Evolutionary conservation across 192 early-diverging fungal genomes (phyloP).

Genomic region (Coemansia sp.): DNA sequence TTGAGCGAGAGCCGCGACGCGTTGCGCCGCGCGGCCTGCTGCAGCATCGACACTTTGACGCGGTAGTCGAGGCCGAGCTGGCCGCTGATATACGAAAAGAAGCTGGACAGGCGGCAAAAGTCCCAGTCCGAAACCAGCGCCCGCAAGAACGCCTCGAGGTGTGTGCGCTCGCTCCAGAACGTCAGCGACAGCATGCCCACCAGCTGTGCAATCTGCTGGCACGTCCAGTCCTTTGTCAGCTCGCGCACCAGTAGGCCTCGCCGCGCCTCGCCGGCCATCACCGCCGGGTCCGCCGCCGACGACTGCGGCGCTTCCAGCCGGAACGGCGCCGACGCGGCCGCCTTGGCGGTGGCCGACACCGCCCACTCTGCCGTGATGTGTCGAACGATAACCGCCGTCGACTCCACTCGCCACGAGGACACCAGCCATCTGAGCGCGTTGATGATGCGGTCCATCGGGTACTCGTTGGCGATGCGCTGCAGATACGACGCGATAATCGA

Average conservation of each 20-base stretch:
- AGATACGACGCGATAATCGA: slow-evolving; percentile 64
- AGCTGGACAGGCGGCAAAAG: slow-evolving; percentile 60
- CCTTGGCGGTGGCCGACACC: slow-evolving; percentile 35
- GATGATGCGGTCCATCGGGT: slow-evolving; percentile 66
- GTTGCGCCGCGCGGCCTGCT: slow-evolving; percentile 50
- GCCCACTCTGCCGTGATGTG: slow-evolving; percentile 70
- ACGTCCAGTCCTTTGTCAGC: slow-evolving; percentile 53
- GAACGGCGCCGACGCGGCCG: slow-evolving; percentile 23
- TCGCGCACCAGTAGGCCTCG: slow-evolving; percentile 52
- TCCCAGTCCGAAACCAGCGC: slow-evolving; percentile 60
- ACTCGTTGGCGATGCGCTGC: slow-evolving; percentile 72
- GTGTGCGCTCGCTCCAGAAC: slow-evolving; percentile 37
- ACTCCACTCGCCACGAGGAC: slow-evolving; percentile 67
- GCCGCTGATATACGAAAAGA: slow-evolving; percentile 59
- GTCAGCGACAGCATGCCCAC: slow-evolving; percentile 42
- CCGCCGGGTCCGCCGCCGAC: slow-evolving; percentile 27
- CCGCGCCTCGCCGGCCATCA: slow-evolving; percentile 43
- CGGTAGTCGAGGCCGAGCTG: slow-evolving; percentile 47
- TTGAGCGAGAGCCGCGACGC: slow-evolving; percentile 44
- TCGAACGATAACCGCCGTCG: slow-evolving; percentile 63
- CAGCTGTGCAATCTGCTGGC: slow-evolving; percentile 52
- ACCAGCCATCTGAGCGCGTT: slow-evolving; percentile 74
- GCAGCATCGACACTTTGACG: slow-evolving; percentile 48
- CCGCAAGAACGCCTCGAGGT: slow-evolving; percentile 52
- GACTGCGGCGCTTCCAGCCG: slow-evolving; percentile 24